phyloP scores from a whole-genome alignment of 2,329 filamentous ascomycete genomes.

The Daldinia sp. region DNA sequence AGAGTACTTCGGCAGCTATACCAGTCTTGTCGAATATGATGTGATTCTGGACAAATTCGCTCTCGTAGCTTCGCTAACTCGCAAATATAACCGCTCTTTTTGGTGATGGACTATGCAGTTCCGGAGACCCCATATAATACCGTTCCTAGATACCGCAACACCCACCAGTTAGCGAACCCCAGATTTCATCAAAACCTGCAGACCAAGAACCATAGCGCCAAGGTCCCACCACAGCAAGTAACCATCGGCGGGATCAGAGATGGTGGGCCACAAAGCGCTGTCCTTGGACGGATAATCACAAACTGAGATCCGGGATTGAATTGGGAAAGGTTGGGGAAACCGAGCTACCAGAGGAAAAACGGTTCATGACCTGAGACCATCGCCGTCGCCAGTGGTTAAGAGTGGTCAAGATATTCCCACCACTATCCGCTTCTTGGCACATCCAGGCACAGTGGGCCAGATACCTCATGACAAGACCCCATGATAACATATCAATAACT shows the following conservation, averaged over 20 bases:
- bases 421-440: slow-evolving; percentile 29
- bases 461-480: slow-evolving; percentile 32
- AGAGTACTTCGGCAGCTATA: neutral
- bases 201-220: slow-evolving; percentile 38
- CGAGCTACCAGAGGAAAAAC: slow-evolving; percentile 15
- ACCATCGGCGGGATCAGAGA: slow-evolving; percentile 32
- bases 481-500: slow-evolving; percentile 26
- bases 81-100: slow-evolving; percentile 33
- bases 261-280: slow-evolving; percentile 34
- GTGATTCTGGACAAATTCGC: neutral
- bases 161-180: slow-evolving; percentile 40
- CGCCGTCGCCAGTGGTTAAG: slow-evolving; percentile 24
- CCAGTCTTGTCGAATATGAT: neutral
- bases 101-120: slow-evolving; percentile 26
- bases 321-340: slow-evolving; percentile 17
- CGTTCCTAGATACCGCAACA: slow-evolving; percentile 35
- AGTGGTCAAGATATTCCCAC: slow-evolving; percentile 24
- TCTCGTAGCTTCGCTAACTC: neutral
- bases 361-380: slow-evolving; percentile 28
- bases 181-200: slow-evolving; percentile 41
- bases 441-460: slow-evolving; percentile 18
- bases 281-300: slow-evolving; percentile 43
- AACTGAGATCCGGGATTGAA: slow-evolving; percentile 23
- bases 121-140: slow-evolving; percentile 35
- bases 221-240: slow-evolving; percentile 40